A percentile compares a stretch with the other conserved stretches of the same genome.
phyloP scores from a whole-genome alignment of 768 basidiomycete genomes.

The Tricholoma terreum region DNA sequence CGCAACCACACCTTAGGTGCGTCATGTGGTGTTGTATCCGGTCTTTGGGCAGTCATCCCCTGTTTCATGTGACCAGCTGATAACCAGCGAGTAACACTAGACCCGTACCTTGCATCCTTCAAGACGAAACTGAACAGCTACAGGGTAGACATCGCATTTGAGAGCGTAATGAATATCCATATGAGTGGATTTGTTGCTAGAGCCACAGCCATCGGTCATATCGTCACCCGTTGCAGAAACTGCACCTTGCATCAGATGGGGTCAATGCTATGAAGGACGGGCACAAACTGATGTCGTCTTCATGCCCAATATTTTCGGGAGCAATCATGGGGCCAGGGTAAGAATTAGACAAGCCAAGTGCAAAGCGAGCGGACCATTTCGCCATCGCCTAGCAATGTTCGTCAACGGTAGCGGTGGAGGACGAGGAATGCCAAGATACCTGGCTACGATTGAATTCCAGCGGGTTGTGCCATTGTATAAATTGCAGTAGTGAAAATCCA shows the following conservation, averaged over 20 bases:
- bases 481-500: constrained; percentile 38
- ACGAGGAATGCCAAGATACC: constrained; percentile 29
- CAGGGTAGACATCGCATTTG: constrained; percentile 37
- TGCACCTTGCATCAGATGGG: constrained; percentile 10
- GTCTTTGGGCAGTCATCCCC: constrained; percentile 30
- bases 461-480: constrained; percentile 56
- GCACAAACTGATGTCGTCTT: constrained; percentile 48
- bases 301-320: constrained; percentile 31
- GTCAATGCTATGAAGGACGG: not conserved
- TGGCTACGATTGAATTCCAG: constrained; percentile 45
- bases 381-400: constrained; percentile 44
- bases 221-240: constrained; percentile 32
- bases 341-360: constrained; percentile 62
- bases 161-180: constrained; percentile 31
- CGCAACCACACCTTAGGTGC: constrained; percentile 28
- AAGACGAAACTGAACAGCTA: constrained; percentile 50
- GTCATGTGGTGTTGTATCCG: constrained; percentile 18
- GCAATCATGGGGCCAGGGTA: constrained; percentile 49
- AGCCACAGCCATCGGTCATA: constrained; percentile 59
- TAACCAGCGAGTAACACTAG: not conserved
- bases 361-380: constrained; percentile 64
- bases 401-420: not conserved
- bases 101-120: constrained; percentile 42
- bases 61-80: constrained; percentile 8
- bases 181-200: constrained; percentile 38